A percentile compares a stretch with the other conserved stretches of the same genome.
phyloP scores from a whole-genome alignment of 257 asterid species.

The Verbascum thapsus region DNA sequence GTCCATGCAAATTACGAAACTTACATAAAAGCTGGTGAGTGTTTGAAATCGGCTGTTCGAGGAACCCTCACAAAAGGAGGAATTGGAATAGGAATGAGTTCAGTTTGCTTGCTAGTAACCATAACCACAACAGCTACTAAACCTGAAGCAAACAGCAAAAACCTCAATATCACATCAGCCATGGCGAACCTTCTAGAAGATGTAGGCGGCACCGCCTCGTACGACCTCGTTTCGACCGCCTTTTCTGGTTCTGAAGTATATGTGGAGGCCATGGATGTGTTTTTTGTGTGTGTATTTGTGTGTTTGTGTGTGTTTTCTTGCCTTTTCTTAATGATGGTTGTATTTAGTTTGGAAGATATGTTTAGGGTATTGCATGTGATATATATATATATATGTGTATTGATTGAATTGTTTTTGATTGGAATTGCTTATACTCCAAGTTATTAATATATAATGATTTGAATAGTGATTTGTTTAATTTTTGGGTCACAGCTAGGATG shows the following conservation, averaged over 20 bases:
- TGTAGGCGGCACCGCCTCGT: too few relatives aligned
- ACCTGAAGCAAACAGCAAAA: constrained; percentile 57
- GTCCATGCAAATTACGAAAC: too few relatives aligned
- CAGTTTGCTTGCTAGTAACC: constrained; percentile 61
- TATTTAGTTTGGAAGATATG: constrained; percentile 6
- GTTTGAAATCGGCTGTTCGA: constrained; percentile 50
- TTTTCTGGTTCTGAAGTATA: constrained; percentile 23
- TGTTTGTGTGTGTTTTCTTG: too few relatives aligned
- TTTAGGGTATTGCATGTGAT: constrained; percentile 11
- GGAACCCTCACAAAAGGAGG: constrained; percentile 41
- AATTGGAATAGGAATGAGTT: constrained; percentile 31
- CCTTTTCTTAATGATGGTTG: background rate
- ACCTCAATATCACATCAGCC: constrained; percentile 60
- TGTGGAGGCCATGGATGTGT: constrained; percentile 32
- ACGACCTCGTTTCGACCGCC: too few relatives aligned
- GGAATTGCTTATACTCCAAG: constrained; percentile 37
- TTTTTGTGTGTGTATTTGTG: too few relatives aligned
- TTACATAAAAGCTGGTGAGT: constrained; percentile 84
- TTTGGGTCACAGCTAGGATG: constrained; percentile 17
- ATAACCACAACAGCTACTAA: constrained; percentile 61
- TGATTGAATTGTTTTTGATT: constrained; percentile 4
- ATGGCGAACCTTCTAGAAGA: too few relatives aligned
- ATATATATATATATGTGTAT: constrained; percentile 5
- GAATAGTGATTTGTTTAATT: background rate
- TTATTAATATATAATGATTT: constrained; percentile 9